phyloP scores from a whole-genome alignment of 257 asterid genomes.

The Ocimum tenuiflorum region DNA sequence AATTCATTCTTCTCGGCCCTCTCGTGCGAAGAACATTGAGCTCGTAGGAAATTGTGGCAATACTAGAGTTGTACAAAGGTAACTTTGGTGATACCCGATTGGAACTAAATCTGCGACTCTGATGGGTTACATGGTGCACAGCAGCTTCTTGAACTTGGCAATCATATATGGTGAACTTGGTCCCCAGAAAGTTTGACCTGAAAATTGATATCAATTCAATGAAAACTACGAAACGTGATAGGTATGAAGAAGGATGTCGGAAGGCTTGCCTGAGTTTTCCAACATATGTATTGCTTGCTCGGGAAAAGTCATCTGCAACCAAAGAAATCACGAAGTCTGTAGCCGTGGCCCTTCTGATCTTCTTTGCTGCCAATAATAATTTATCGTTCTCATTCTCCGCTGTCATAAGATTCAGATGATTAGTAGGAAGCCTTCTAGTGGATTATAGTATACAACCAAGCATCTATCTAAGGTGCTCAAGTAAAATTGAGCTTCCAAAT shows the following conservation, averaged over 20 bases:
- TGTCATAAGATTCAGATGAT: slow-evolving; percentile 33
- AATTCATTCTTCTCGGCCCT: slow-evolving; percentile 84
- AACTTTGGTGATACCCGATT: slow-evolving; percentile 76
- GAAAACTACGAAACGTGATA: background rate
- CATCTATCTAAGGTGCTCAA: background rate
- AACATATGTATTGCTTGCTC: slow-evolving; percentile 75
- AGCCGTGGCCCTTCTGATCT: slow-evolving; percentile 67
- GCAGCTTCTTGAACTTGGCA: slow-evolving; percentile 51
- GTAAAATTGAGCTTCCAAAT: background rate
- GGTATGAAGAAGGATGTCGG: background rate
- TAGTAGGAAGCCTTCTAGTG: background rate
- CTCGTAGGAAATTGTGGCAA: slow-evolving; percentile 60
- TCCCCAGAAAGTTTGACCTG: slow-evolving; percentile 89
- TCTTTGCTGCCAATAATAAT: slow-evolving; percentile 67
- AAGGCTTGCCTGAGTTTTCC: slow-evolving; percentile 67
- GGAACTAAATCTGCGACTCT: slow-evolving; percentile 55
- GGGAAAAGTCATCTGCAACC: slow-evolving; percentile 71
- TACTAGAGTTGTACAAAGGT: slow-evolving; percentile 53
- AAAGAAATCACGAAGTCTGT: slow-evolving; percentile 69
- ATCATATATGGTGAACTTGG: slow-evolving; percentile 76
- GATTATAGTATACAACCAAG: background rate
- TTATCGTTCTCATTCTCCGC: slow-evolving; percentile 71
- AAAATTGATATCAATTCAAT: slow-evolving; percentile 1
- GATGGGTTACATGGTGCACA: slow-evolving; percentile 30
- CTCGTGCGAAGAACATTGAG: slow-evolving; percentile 87